Percentiles rank a stretch among this genome's conserved stretches.
These are phyloP conservation scores for Russula ochroleuca DNA, from an alignment of 768 basidiomycete genomes.

Conservation along the genomic window DNA sequence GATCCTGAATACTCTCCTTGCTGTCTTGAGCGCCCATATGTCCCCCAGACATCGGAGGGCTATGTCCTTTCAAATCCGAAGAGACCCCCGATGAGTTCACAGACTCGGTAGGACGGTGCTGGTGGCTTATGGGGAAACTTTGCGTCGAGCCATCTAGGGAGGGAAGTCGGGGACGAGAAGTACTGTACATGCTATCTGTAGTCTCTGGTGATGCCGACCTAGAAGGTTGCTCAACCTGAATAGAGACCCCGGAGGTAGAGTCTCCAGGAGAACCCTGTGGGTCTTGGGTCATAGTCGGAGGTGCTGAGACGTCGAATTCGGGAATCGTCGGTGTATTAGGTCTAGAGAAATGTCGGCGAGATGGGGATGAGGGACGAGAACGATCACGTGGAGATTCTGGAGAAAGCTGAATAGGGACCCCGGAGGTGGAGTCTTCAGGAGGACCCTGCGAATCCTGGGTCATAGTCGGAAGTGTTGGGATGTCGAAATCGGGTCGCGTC, in stretches of 20 bases:
- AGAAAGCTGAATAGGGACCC: not conserved
- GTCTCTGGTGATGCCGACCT: not conserved
- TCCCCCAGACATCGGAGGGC: not conserved
- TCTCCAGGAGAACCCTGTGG: not conserved
- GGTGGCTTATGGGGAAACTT: not conserved
- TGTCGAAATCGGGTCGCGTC: no score
- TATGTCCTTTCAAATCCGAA: not conserved
- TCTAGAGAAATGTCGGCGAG: not conserved
- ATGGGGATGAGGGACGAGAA: not conserved
- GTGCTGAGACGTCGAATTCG: not conserved
- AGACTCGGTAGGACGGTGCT: not conserved
- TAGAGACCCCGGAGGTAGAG: not conserved
- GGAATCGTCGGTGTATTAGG: not conserved
- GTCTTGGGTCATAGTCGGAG: not conserved
- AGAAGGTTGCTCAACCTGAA: conserved; percentile 5
- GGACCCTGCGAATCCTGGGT: not conserved
- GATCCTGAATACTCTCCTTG: not conserved
- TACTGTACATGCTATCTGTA: no score
- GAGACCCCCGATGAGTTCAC: not conserved
- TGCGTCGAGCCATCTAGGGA: not conserved
- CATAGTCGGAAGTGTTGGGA: not conserved
- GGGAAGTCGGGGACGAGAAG: not conserved
- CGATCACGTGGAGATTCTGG: no score
- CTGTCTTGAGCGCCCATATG: not conserved
- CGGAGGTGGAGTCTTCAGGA: not conserved